These are phyloP conservation scores for Blastocladiella britannica DNA, from an alignment of 192 early-diverging fungal species.

Conservation along the genomic window DNA sequence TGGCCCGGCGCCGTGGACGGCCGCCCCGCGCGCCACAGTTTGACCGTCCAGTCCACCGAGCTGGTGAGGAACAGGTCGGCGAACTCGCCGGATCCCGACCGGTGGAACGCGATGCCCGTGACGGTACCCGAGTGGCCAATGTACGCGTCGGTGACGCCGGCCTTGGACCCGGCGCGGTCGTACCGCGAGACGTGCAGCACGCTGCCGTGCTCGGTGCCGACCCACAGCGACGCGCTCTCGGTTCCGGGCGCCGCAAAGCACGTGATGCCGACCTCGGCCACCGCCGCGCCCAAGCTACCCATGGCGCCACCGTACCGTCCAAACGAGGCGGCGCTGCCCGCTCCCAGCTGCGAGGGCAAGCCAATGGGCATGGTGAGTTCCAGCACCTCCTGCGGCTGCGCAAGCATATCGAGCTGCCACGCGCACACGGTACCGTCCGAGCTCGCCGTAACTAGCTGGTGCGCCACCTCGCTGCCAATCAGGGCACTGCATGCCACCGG, in stretches of 20 bases:
- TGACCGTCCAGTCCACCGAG: constrained; percentile 93
- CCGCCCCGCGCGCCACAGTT: constrained; percentile 70
- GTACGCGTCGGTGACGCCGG: constrained; percentile 86
- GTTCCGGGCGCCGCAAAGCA: constrained; percentile 73
- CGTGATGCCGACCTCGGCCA: constrained; percentile 82
- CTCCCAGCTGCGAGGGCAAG: neutral
- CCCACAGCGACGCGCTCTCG: constrained; percentile 82
- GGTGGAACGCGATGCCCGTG: constrained; percentile 82
- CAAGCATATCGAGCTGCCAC: constrained; percentile 97
- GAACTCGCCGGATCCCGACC: constrained; percentile 62
- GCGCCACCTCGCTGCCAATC: constrained; percentile 87
- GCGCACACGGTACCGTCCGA: constrained; percentile 93
- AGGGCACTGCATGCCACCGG: constrained; percentile 78
- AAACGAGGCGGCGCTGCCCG: neutral
- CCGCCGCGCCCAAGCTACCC: neutral
- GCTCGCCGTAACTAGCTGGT: constrained; percentile 73
- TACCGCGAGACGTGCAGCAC: constrained; percentile 89
- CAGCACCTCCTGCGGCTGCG: constrained; percentile 77
- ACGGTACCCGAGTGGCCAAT: constrained; percentile 71
- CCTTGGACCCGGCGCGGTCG: constrained; percentile 87
- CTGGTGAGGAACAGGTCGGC: constrained; percentile 78
- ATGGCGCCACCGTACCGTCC: too few relatives aligned
- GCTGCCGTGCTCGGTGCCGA: constrained; percentile 88
- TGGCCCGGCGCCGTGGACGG: constrained; percentile 19
- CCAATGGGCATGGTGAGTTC: constrained; percentile 53